These are phyloP conservation scores for Apophysomyces trapeziformis DNA, from an alignment of 371 early-diverging fungal genomes.

Conservation along the genomic window DNA sequence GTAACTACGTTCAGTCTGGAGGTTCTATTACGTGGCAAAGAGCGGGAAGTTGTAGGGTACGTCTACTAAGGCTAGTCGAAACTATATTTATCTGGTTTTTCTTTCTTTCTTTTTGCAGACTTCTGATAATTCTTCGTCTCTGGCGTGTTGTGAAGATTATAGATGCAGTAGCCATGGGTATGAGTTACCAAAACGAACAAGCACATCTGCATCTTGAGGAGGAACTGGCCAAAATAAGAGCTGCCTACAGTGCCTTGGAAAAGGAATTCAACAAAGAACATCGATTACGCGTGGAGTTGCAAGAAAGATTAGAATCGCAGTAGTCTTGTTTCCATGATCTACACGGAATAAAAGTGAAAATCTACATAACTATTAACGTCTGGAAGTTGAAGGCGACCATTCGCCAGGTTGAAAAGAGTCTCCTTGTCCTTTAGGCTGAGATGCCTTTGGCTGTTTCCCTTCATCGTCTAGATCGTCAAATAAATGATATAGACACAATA, in stretches of 20 bases:
- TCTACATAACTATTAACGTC: conserved; percentile 5
- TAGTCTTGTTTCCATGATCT: conserved; percentile 1
- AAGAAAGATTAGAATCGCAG: conserved; percentile 15
- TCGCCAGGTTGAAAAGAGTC: conserved; percentile 48
- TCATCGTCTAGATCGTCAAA: conserved; percentile 4
- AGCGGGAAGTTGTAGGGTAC: conserved; percentile 56
- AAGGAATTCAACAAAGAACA: conserved; percentile 29
- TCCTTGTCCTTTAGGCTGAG: conserved; percentile 41
- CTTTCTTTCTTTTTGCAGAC: conserved; percentile 19
- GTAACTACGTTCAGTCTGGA: conserved; percentile 46
- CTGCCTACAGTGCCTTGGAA: conserved; percentile 29
- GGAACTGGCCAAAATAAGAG: conserved; percentile 17
- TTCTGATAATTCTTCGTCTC: conserved; percentile 52
- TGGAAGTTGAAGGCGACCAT: conserved; percentile 33
- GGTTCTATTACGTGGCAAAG: conserved; percentile 49
- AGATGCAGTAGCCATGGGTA: conserved; percentile 46
- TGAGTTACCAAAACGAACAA: conserved; percentile 37
- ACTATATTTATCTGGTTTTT: background rate
- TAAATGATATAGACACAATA: background rate
- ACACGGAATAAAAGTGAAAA: conserved; percentile 10
- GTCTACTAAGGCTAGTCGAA: background rate
- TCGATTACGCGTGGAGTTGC: conserved; percentile 22
- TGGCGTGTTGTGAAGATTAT: conserved; percentile 54
- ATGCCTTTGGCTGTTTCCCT: conserved; percentile 8
- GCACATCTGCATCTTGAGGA: conserved; percentile 24